Conservation (phyloP, 208 protist species). For the Paratrypanosoma confusum region DNA sequence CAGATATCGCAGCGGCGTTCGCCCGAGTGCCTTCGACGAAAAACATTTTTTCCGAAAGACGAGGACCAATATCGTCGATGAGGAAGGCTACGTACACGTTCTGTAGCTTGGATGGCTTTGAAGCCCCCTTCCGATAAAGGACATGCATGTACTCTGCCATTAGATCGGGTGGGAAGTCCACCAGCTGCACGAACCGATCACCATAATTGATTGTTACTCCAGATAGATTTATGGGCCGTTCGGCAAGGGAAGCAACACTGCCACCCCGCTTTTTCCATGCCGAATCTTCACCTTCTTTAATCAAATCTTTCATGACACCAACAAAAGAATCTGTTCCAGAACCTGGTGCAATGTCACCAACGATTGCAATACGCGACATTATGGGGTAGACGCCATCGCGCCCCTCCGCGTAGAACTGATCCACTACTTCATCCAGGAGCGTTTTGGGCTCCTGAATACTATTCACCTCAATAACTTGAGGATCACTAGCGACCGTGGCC, state of each 20-base stretch:
- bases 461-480: conserved; percentile 30
- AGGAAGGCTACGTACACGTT: not conserved
- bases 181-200: conserved; percentile 42
- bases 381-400: conserved; percentile 37
- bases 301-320: conserved; percentile 4
- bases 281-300: conserved; percentile 30
- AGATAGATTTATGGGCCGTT: conserved; percentile 6
- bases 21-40: not conserved
- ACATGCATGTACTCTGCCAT: not conserved
- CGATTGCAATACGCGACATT: conserved; percentile 27
- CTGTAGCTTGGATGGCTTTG: not conserved
- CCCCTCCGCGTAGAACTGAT: conserved; percentile 16
- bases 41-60: not conserved
- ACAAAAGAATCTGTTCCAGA: not conserved
- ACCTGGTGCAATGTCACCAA: conserved; percentile 13
- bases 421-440: conserved; percentile 36
- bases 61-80: not conserved
- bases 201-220: conserved; percentile 54
- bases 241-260: too few species aligned
- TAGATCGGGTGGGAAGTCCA: conserved; percentile 13
- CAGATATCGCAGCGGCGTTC: not conserved
- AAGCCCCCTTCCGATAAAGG: not conserved
- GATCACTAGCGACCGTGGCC: conserved; percentile 6
- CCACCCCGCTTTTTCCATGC: conserved; percentile 6
- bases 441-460: conserved; percentile 26